phyloP scores from a whole-genome alignment of 495 filamentous ascomycete genomes.

The Daldinia concentrica region DNA sequence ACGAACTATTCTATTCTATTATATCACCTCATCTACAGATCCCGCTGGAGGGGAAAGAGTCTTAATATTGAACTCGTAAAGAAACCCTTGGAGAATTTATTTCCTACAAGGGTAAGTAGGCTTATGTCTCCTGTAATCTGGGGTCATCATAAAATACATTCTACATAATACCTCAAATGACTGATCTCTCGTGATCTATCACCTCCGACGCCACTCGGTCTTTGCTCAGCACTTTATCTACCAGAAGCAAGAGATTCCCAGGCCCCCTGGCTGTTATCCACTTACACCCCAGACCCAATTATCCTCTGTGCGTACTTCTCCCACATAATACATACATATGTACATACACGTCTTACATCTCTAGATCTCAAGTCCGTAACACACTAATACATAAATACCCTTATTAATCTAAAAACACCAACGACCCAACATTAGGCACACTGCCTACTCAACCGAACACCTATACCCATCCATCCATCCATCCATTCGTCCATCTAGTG shows the following conservation, averaged over 20 bases:
- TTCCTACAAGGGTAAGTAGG: too few species aligned
- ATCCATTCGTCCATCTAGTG: too few species aligned
- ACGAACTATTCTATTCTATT: background rate
- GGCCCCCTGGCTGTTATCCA: background rate
- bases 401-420: too few species aligned
- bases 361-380: background rate
- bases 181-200: background rate
- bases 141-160: too few species aligned
- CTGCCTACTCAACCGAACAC: too few species aligned
- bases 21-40: background rate
- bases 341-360: background rate
- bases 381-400: background rate
- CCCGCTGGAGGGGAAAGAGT: background rate
- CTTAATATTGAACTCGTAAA: background rate
- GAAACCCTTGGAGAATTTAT: background rate
- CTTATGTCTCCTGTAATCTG: too few species aligned
- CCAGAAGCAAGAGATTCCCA: background rate
- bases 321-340: background rate
- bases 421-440: too few species aligned
- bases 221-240: conserved; percentile 1
- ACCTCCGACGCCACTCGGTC: background rate
- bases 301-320: background rate
- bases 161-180: background rate
- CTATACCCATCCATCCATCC: too few species aligned
- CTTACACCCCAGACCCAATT: background rate